Base-by-base conservation (phyloP, 2,329 filamentous ascomycete genomes). In the Xylaria sp. region DNA sequence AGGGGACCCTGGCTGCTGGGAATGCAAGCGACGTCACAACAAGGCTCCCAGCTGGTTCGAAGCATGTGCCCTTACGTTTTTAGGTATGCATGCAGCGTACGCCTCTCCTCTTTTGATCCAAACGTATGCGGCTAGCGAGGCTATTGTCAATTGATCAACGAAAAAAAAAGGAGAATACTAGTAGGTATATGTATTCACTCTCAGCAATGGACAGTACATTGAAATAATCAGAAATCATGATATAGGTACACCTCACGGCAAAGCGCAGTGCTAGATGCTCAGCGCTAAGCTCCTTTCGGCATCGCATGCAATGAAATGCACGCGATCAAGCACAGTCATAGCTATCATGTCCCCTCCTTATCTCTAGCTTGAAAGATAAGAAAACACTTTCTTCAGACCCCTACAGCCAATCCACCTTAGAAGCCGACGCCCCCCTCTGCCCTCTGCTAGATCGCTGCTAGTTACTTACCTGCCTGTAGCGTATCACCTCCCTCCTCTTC, bases 221-320 rank as follows among this genome's bases (percentile, higher is more conserved):
- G 27, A 25, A 5, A 18, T 18, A 4, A 18, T 10, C 48, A 25
- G 13, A 29, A 51, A n/a, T n/a, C 5, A 5, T 18, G 40, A 44
- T n/a, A 21, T 18, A 44, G 40, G 18, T 48, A 48, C n/a, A 48
- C 21, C 44, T 29, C 16, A n/a, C 4, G 8, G 18, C 4, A 13
- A 27, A 42, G 48, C 5, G 9, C 40, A 63, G 23, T 27, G 29
- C 23, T 21, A 16, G 16, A 68, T 68, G 58, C 61, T 66, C 59
- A 57, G 63, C 69, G 62, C 74, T 75, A 75, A 64, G 63, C 74
- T 66, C 25, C 10, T 71, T 71, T 74, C 50, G 69, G 63, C 53
- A 53, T 40, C 18, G 53, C 50, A 55, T 61, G 25, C 65, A 32
- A 8, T 40, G 32, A 21, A 54, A 35, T 40, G 53, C 32, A 40